Base-by-base conservation (phyloP, 2,329 filamentous ascomycete species). In the Blastomyces emzantsi region DNA sequence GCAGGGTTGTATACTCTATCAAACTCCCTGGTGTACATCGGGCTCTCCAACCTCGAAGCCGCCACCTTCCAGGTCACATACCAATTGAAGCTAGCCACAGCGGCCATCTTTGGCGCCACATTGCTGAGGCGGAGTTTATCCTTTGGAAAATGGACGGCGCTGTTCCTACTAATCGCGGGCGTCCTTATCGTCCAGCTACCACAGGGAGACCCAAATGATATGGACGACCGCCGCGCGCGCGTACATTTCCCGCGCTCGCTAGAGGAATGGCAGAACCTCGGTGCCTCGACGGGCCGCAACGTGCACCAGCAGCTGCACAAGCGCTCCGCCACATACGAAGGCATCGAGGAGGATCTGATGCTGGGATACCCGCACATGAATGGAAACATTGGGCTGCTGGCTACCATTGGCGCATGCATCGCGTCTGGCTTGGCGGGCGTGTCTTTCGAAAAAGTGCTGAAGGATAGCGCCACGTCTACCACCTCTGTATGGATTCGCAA, bases 31-130 rank as follows among this genome's bases (percentile, higher is more conserved):
- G 91, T 97, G 74, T 99, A 97, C 72, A 84, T 95, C 61, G 93
- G 91, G 1, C 86, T 97, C 13, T 91, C 90, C 66, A 97, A 97
- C 69, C 76, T 97, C 70, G 91, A 96, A 71, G 90, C 93, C 0
- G 91, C 94, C 4, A 92, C 93, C 62, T 97, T 97, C 73, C 92
- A 97, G 75, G 87, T 96, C 64, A 85, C 94, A 33, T 96, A 94
- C 74, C 93, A 99, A 77, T 81, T 97, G 64, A 97, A 97, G 84
- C 94, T 97, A 67, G 83, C 97, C 66, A 90, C 90, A 1, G 94
- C 91, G 0, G 92, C 94, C 1, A 76, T 97, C 39, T 96, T 96
- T 76, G 94, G 90, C 67, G 87, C 96, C 49, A 76, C 86, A 3
- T 82, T 97, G 72, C 81, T 97, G 22, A 85, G 87, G 28, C 83